Conservation (phyloP, 1,139 yeast genomes). For the Pichia sp. region DNA sequence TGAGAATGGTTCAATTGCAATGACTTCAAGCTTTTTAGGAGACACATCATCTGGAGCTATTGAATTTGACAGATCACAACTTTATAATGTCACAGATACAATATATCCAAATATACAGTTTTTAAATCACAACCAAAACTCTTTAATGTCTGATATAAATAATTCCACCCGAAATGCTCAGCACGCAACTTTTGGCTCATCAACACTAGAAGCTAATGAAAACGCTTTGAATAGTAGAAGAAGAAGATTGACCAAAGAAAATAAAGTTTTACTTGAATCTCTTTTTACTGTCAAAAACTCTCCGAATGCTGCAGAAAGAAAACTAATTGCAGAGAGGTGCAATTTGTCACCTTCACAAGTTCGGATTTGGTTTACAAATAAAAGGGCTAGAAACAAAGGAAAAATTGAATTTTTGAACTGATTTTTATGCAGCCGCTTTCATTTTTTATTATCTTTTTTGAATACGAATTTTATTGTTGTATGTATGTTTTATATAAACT, state of each 20-base stretch:
- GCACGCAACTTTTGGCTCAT: neutral
- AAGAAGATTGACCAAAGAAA: conserved; percentile 3
- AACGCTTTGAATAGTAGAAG: neutral
- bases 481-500: no score
- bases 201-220: neutral
- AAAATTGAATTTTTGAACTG: neutral
- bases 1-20: neutral
- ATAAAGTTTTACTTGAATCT: conserved; percentile 6
- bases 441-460: no score
- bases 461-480: neutral
- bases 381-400: conserved; percentile 12
- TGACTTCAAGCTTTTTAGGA: neutral
- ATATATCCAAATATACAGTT: neutral
- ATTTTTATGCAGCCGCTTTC: no score
- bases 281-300: conserved; percentile 9
- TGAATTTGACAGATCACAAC: conserved; percentile 1
- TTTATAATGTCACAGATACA: conserved; percentile 5
- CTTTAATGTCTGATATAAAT: neutral
- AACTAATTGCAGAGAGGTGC: conserved; percentile 13
- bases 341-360: conserved; percentile 13
- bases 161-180: neutral
- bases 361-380: conserved; percentile 18
- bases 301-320: conserved; percentile 15
- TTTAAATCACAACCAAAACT: neutral
- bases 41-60: neutral